phyloP scores from a whole-genome alignment of 306 rosid genomes.

The Cucurbita moschata region DNA sequence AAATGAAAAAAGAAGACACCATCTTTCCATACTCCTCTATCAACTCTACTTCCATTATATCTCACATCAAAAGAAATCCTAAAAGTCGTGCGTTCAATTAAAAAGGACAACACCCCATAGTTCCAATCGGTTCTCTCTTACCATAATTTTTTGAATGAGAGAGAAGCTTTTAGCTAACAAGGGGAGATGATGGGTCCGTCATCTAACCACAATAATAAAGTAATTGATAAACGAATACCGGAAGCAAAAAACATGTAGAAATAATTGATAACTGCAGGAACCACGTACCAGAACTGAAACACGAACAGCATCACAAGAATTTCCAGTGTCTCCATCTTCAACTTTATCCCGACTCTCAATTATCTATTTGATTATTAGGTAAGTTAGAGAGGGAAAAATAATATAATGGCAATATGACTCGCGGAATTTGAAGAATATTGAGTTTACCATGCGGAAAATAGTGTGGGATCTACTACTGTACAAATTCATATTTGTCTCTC shows the following conservation, averaged over 20 bases:
- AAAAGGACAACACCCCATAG: neutral
- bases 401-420: neutral
- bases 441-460: slow-evolving; percentile 83
- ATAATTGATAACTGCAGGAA: neutral
- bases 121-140: neutral
- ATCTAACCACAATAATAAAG: neutral
- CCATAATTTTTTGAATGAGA: neutral
- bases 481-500: slow-evolving; percentile 92
- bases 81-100: neutral
- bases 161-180: neutral
- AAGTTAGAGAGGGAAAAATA: slow-evolving; percentile 1
- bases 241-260: neutral
- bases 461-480: slow-evolving; percentile 96
- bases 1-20: neutral
- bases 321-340: slow-evolving; percentile 40
- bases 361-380: slow-evolving; percentile 33
- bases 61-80: neutral
- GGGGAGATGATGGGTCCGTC: neutral
- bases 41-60: neutral
- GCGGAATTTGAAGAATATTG: slow-evolving; percentile 5
- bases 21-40: neutral
- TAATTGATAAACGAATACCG: neutral
- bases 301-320: slow-evolving; percentile 80
- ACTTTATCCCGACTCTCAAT: slow-evolving; percentile 82
- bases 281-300: slow-evolving; percentile 80